Conservation (phyloP, 768 basidiomycete genomes). For the Auricularia cornea region DNA sequence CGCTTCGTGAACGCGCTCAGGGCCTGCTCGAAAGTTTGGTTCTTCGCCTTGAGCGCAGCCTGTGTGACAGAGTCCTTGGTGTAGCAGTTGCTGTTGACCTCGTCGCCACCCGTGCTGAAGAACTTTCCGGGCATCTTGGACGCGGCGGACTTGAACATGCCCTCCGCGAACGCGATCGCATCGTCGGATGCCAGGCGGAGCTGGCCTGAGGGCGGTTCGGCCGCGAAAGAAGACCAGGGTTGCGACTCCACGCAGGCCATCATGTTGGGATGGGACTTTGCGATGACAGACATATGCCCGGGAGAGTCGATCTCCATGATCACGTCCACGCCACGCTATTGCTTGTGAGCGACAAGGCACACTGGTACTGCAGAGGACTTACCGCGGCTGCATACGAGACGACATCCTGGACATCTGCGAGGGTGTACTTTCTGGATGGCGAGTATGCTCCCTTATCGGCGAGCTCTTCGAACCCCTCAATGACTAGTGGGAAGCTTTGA, state of each 20-base stretch:
- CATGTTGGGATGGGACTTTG: constrained; percentile 58
- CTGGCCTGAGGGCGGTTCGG: constrained; percentile 74
- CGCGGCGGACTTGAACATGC: constrained; percentile 41
- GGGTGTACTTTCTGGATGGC: constrained; percentile 40
- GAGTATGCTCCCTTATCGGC: constrained; percentile 55
- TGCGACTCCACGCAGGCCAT: constrained; percentile 49
- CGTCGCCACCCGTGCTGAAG: constrained; percentile 78
- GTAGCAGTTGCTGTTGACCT: constrained; percentile 64
- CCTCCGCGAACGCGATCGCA: constrained; percentile 50
- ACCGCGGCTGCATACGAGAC: constrained; percentile 64
- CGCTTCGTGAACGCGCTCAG: constrained; percentile 52
- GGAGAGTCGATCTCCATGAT: constrained; percentile 77
- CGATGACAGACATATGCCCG: constrained; percentile 68
- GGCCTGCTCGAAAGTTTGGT: constrained; percentile 53
- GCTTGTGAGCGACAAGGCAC: constrained; percentile 13
- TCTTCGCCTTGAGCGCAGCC: constrained; percentile 38
- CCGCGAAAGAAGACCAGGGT: constrained; percentile 42
- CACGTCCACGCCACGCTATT: constrained; percentile 65
- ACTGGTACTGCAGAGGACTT: too few species aligned
- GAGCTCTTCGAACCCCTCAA: constrained; percentile 55
- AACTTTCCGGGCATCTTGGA: constrained; percentile 46
- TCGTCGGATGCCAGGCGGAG: constrained; percentile 58
- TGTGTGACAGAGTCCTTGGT: constrained; percentile 52
- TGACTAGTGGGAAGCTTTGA: constrained; percentile 68
- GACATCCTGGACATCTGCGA: constrained; percentile 48